These are phyloP conservation scores for Crucibulum parvulum DNA, from an alignment of 1,284 basidiomycete species.

Conservation along the genomic window DNA sequence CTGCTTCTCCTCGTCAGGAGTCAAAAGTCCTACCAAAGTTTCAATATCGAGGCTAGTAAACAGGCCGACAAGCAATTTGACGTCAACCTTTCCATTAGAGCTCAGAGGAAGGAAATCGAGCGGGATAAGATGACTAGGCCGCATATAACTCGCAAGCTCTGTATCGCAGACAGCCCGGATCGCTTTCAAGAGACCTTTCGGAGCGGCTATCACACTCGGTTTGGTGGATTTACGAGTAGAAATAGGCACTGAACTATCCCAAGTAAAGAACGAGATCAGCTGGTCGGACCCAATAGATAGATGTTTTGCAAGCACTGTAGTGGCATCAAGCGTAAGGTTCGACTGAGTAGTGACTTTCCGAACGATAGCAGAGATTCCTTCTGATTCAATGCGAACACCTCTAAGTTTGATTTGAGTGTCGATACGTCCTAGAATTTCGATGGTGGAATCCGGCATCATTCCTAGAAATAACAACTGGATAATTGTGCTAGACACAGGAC, in stretches of 20 bases:
- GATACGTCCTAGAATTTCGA: slow-evolving; percentile 62
- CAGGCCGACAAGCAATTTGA: slow-evolving; percentile 44
- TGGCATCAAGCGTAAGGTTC: slow-evolving; percentile 41
- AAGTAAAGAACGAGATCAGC: slow-evolving; percentile 55
- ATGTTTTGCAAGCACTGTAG: slow-evolving; percentile 54
- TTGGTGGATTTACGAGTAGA: slow-evolving; percentile 41
- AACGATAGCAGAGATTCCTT: slow-evolving; percentile 57
- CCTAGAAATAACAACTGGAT: slow-evolving; percentile 24
- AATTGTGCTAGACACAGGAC: not conserved
- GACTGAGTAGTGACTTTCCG: slow-evolving; percentile 40
- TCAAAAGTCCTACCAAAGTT: slow-evolving; percentile 21
- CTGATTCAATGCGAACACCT: slow-evolving; percentile 61
- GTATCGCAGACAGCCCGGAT: slow-evolving; percentile 44
- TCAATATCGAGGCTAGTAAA: slow-evolving; percentile 42
- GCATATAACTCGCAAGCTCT: slow-evolving; percentile 58
- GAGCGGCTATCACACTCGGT: slow-evolving; percentile 37
- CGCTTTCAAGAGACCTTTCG: slow-evolving; percentile 34
- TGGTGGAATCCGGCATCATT: slow-evolving; percentile 59
- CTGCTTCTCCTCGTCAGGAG: slow-evolving; percentile 6
- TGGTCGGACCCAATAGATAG: slow-evolving; percentile 53
- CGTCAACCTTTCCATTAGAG: slow-evolving; percentile 56
- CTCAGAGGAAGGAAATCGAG: slow-evolving; percentile 55
- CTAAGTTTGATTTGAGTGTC: slow-evolving; percentile 63
- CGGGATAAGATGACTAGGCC: slow-evolving; percentile 56
- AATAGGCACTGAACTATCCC: slow-evolving; percentile 39